phyloP scores from a whole-genome alignment of 306 rosid genomes.

The Vigna unguiculata region DNA sequence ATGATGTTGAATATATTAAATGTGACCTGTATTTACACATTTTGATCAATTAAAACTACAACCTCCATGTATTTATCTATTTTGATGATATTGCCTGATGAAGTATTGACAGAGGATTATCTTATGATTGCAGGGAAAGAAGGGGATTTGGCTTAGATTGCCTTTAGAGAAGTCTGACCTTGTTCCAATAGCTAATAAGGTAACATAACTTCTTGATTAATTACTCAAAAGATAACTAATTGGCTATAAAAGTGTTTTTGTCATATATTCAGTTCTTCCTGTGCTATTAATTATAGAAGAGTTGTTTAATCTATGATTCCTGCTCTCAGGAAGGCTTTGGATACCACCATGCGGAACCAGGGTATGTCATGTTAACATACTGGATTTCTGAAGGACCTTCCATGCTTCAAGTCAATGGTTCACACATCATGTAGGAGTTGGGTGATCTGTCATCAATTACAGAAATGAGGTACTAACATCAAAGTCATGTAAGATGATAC shows the following conservation, averaged over 20 bases:
- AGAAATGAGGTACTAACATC: no score
- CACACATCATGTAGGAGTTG: constrained; percentile 95
- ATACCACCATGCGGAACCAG: constrained; percentile 92
- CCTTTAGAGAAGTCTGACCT: constrained; percentile 69
- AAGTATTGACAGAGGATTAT: not conserved
- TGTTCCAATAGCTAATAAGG: constrained; percentile 88
- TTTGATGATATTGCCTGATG: not conserved
- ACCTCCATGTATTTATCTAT: no score
- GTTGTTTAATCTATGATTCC: constrained; percentile 33
- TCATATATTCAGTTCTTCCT: not conserved
- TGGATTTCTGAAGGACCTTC: constrained; percentile 96
- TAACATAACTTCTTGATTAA: constrained; percentile 49
- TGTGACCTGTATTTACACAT: no score
- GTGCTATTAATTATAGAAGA: constrained; percentile 8
- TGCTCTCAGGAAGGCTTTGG: constrained; percentile 84
- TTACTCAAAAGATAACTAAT: not conserved
- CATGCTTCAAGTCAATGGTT: constrained; percentile 93
- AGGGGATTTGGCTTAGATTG: constrained; percentile 94
- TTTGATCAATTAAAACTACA: no score
- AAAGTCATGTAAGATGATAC: not conserved
- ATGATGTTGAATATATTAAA: constrained; percentile 6
- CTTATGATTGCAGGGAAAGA: constrained; percentile 75
- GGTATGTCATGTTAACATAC: constrained; percentile 86
- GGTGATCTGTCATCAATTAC: constrained; percentile 89
- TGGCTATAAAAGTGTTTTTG: not conserved